Conservation (phyloP, 345 rosid species). For the Rhodamnia rubescens region DNA sequence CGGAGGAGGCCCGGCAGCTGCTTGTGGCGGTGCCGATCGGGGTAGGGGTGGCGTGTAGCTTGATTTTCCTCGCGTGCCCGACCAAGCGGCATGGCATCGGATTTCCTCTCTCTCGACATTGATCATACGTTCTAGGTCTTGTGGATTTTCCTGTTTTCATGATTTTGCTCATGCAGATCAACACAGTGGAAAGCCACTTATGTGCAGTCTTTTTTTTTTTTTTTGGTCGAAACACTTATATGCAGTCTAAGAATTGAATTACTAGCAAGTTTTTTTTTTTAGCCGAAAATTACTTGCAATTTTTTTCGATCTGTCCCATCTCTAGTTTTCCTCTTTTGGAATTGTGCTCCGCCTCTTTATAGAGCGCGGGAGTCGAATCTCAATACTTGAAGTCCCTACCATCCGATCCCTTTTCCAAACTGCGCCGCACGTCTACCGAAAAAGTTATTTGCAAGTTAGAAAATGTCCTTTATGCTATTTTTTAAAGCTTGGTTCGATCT, state of each 20-base stretch:
- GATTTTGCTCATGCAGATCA: background rate
- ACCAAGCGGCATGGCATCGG: conserved; percentile 68
- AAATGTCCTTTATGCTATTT: no score
- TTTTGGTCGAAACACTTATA: no score
- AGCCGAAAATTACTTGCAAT: background rate
- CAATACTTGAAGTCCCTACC: no score
- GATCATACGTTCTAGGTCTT: background rate
- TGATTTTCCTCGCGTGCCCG: conserved; percentile 49
- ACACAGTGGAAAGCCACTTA: background rate
- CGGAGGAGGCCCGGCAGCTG: conserved; percentile 28
- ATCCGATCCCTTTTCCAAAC: no score
- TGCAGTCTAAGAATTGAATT: no score
- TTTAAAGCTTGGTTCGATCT: background rate
- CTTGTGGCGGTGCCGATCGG: conserved; percentile 29
- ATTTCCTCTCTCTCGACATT: conserved; percentile 31
- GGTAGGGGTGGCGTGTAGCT: conserved; percentile 35
- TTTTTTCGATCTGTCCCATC: no score
- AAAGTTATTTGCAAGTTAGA: no score
- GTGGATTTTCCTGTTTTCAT: background rate
- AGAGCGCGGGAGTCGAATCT: no score
- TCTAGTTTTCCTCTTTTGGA: no score
- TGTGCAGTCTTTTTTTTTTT: background rate
- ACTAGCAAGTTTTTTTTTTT: no score
- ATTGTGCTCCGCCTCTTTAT: no score
- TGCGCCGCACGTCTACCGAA: no score